Evolutionary conservation across 495 filamentous ascomycete genomes (phyloP), one percentile per base, ranked within the genome.

Genomic region (Tuber indicum): DNA sequence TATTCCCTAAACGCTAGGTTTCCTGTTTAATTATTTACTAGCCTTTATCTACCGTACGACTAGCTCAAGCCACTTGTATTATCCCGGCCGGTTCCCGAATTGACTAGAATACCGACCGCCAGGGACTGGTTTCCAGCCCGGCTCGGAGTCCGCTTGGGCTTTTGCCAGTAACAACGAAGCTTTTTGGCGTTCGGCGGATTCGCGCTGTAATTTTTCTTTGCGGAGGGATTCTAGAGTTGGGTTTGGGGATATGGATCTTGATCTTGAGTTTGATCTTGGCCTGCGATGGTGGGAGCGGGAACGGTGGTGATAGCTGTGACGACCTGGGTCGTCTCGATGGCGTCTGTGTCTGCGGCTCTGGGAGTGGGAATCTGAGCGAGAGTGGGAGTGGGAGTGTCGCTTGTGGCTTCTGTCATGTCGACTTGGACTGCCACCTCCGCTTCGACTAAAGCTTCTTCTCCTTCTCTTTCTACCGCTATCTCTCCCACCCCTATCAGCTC

Each of bases 41-140:
- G n/a, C 52, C 10, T 14, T n/a, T n/a, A 52, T 52, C 49, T 3
- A n/a, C 49, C 23, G 23, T 12, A 62, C 8, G 72, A 74, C 49
- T 58, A 45, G 46, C 46, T 72, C 49, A 74, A 74, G 52, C 39
- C 1, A 26, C 9, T 26, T 62, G 9, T 26, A 9, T 62, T n/a
- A 62, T 5, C 78, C 47, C 69, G 78, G 17, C 79, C 77, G 41
- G 76, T 71, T 5, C 44, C 81, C 81, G 75, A 82, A 83, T 72
- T 83, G 81, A 41, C 75, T 82, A 43, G 81, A 83, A 76, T 83
- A 83, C 62, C 81, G 69, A 23, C 81, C 81, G 3, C 81, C 81
- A 16, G 75, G 46, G 9, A 36, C 81, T 26, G 81, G 73, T 46
- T 78, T 76, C 81, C 81, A 83, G 0, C 81, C 81, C 32, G 81